Evolutionary conservation across 371 early-diverging fungal genomes (phyloP), one percentile per base, ranked within the genome.

Genomic region (Coemansia linderi): DNA sequence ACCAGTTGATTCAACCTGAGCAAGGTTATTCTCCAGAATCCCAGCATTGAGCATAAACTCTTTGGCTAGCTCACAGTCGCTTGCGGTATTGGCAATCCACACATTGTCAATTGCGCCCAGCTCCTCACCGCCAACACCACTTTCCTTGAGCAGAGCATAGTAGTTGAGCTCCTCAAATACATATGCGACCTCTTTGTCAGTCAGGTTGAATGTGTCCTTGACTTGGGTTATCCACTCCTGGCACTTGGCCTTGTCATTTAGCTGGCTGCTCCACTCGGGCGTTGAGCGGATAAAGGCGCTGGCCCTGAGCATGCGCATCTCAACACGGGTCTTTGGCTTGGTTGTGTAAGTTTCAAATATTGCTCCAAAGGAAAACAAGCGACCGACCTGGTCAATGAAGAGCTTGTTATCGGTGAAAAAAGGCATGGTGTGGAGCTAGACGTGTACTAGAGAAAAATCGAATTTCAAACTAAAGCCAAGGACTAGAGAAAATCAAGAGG

Each of bases 81-180:
- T 38, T 19, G 41, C 41, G n/a, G 40, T 19, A 7, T 52, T 52
- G 9, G 22, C 33, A 22, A 19, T 31, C 52, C 63, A 63, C 40
- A 63, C 24, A 22, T 15, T 29, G 41, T 65, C 65, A 17, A 56
- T 31, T 2, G 39, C 54, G 8, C 65, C 57, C 12, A 31, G 57
- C 29, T 27, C 41, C 19, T 40, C 50, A 2, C 29, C 22, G 8
- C n/a, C 6, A 24, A 4, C 33, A 3, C 41, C 27, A 22, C 5
- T 40, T 5, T 56, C 57, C n/a, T 65, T 54, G 3, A 65, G 41
- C 29, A n/a, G 7, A 27, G 54, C 56, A 29, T 65, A 65, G 22
- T 65, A 65, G 33, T 65, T 33, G 57, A 65, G 65, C 57, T 65
- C 65, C 6, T 37, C 43, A 40, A 65, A 41, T 4, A 65, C 41